phyloP scores from a whole-genome alignment of 495 filamentous ascomycete genomes.

The Tuber microsphaerosporum region DNA sequence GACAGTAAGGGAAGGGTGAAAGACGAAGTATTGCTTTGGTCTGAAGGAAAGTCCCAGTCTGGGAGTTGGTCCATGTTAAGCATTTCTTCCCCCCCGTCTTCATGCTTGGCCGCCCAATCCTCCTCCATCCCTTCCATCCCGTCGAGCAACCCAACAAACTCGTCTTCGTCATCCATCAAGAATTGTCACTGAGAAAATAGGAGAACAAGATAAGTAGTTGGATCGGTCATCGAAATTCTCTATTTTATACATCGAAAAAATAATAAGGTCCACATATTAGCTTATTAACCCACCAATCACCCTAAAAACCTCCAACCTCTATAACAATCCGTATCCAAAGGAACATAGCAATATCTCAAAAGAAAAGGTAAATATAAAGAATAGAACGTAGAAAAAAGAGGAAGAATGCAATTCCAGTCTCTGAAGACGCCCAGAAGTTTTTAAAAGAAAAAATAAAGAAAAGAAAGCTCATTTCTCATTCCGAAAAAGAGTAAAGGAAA shows the following conservation, averaged over 20 bases:
- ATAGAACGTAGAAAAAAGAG: slow-evolving; percentile 2
- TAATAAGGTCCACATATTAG: neutral
- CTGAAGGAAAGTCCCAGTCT: neutral
- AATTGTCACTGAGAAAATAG: neutral
- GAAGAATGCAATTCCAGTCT: neutral
- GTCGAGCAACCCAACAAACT: neutral
- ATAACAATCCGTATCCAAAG: neutral
- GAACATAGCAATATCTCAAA: neutral
- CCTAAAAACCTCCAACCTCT: neutral
- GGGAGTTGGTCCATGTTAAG: neutral
- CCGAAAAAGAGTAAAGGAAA: slow-evolving; percentile 10
- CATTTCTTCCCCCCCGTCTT: neutral
- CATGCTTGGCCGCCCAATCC: neutral
- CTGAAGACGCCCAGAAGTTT: neutral
- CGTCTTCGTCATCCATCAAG: neutral
- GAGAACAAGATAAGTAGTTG: neutral
- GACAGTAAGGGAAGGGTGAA: neutral
- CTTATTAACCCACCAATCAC: neutral
- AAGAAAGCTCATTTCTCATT: slow-evolving; percentile 24
- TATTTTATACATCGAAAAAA: neutral
- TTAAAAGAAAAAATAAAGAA: neutral
- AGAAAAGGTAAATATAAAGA: slow-evolving; percentile 7
- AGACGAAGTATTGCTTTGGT: neutral
- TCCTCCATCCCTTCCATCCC: neutral
- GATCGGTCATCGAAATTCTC: neutral